Evolutionary conservation across 208 protist species (phyloP).

Genomic region (Kentomonas sorsogonicus): DNA sequence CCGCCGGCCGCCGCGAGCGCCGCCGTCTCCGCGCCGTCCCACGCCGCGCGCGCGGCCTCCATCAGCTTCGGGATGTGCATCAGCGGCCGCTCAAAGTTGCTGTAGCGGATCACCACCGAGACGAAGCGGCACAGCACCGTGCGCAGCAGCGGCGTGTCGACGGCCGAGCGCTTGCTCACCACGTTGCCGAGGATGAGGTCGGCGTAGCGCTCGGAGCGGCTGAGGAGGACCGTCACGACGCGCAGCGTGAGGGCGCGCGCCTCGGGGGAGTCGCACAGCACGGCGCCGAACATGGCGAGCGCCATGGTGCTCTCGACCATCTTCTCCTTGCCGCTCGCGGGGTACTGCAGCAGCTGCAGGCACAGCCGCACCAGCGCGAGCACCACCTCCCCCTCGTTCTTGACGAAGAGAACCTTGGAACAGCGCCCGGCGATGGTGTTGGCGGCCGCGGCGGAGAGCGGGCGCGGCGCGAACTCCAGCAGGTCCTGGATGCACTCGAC

Average conservation of each 20-base stretch:
- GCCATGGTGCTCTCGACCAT: conserved; percentile 89
- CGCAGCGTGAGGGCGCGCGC: conserved; percentile 72
- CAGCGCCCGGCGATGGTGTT: conserved; percentile 86
- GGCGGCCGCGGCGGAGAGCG: conserved; percentile 52
- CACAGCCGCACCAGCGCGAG: conserved; percentile 78
- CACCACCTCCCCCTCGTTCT: conserved; percentile 82
- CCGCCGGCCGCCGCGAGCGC: conserved; percentile 56
- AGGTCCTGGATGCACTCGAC: conserved; percentile 89
- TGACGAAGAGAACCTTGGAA: conserved; percentile 88
- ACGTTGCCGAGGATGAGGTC: conserved; percentile 87
- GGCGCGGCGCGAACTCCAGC: conserved; percentile 67
- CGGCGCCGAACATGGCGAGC: conserved; percentile 85
- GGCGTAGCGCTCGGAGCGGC: conserved; percentile 74
- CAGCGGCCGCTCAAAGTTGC: conserved; percentile 64
- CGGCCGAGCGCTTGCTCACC: conserved; percentile 70
- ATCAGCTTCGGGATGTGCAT: conserved; percentile 73
- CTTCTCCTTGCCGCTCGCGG: conserved; percentile 83
- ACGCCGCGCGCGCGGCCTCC: conserved; percentile 64
- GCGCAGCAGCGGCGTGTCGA: conserved; percentile 69
- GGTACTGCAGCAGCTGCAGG: conserved; percentile 77
- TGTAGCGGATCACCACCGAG: conserved; percentile 81
- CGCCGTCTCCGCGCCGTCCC: conserved; percentile 65
- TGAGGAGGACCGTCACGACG: conserved; percentile 73
- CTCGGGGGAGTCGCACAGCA: conserved; percentile 77
- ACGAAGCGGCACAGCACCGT: conserved; percentile 90